Evolutionary conservation across 768 basidiomycete genomes (phyloP).

Genomic region (Tulasnella sp.): DNA sequence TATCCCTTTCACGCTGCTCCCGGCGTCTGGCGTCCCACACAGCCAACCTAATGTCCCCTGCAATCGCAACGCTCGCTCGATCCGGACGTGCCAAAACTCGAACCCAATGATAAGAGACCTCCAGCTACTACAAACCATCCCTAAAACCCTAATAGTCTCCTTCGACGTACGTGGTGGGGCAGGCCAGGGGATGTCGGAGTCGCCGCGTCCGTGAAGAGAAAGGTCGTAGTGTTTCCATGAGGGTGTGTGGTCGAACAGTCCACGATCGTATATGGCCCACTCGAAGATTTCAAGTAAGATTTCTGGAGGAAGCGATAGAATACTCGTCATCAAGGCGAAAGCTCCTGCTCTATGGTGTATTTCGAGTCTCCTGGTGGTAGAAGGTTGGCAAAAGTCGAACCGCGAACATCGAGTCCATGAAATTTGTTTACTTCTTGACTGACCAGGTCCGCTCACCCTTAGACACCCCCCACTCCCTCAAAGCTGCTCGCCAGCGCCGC

Average conservation of each 20-base stretch:
- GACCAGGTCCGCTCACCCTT: neutral
- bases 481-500: neutral
- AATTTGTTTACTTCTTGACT: slow-evolving; percentile 1
- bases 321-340: neutral
- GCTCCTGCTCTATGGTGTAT: neutral
- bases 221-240: neutral
- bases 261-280: neutral
- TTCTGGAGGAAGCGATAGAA: neutral
- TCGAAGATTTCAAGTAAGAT: neutral
- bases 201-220: neutral
- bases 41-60: neutral
- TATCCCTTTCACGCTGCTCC: neutral
- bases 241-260: neutral
- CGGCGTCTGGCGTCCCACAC: neutral
- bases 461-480: neutral
- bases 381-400: neutral
- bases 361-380: too few relatives aligned
- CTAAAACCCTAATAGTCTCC: neutral
- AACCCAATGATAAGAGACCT: neutral
- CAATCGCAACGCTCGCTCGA: neutral
- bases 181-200: neutral
- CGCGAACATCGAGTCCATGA: neutral
- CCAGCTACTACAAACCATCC: neutral
- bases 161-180: neutral
- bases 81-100: neutral